Conservation (phyloP, 2,329 filamentous ascomycete species). For the Penicillium digitatum region DNA sequence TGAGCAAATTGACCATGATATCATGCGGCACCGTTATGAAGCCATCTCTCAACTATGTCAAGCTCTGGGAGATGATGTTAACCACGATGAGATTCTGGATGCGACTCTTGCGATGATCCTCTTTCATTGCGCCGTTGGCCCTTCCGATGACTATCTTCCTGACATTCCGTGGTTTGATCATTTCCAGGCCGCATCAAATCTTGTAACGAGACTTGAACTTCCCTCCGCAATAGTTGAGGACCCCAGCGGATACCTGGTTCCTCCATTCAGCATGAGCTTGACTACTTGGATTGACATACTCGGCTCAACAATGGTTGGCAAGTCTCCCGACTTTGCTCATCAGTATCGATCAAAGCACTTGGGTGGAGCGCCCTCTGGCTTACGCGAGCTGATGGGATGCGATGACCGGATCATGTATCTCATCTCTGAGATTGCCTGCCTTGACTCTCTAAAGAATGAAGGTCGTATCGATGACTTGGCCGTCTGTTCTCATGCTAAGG, state of each 20-base stretch:
- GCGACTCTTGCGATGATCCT: conserved; percentile 93
- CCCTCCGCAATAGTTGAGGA: background rate
- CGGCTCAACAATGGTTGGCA: conserved; percentile 84
- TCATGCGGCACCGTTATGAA: conserved; percentile 86
- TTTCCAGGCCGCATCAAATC: conserved; percentile 82
- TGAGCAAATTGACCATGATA: conserved; percentile 80
- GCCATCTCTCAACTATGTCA: conserved; percentile 59
- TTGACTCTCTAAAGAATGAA: conserved; percentile 79
- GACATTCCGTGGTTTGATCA: conserved; percentile 97
- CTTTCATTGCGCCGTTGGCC: conserved; percentile 88
- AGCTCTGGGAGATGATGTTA: too few relatives aligned
- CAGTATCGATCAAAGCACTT: conserved; percentile 95
- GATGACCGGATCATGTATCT: conserved; percentile 97
- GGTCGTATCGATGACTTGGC: conserved; percentile 76
- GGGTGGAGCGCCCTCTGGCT: conserved; percentile 60
- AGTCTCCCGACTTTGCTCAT: conserved; percentile 82
- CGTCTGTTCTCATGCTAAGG: conserved; percentile 80
- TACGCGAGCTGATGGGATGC: conserved; percentile 94
- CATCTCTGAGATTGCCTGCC: conserved; percentile 93
- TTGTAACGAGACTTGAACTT: conserved; percentile 68
- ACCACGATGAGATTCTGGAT: conserved; percentile 62
- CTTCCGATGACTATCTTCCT: conserved; percentile 75
- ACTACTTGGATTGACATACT: conserved; percentile 96
- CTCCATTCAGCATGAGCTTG: conserved; percentile 87
- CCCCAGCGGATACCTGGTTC: conserved; percentile 47